Percentiles rank a stretch among this genome's conserved stretches.
phyloP scores from a whole-genome alignment of 805 yeast genomes.

The Candida insectorum region DNA sequence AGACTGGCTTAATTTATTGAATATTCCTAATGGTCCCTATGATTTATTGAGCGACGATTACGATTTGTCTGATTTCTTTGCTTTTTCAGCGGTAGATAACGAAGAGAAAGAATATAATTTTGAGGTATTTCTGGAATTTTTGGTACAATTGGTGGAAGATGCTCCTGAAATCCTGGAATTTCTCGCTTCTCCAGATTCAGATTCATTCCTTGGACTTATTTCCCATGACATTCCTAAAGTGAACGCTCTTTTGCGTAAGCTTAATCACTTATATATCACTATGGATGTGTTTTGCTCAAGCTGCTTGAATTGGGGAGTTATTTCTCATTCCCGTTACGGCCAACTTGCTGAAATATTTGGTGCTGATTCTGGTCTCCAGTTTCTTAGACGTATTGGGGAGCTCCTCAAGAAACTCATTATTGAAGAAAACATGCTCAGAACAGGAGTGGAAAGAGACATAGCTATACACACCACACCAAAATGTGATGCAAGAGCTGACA shows the following conservation, averaged over 20 bases:
- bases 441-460: slow-evolving; percentile 44
- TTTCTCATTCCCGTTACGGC: slow-evolving; percentile 44
- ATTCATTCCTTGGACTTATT: slow-evolving; percentile 36
- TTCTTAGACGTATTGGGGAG: slow-evolving; percentile 40
- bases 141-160: slow-evolving; percentile 25
- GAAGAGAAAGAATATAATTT: slow-evolving; percentile 48
- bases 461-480: slow-evolving; percentile 41
- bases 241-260: slow-evolving; percentile 28
- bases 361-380: slow-evolving; percentile 34
- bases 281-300: slow-evolving; percentile 36
- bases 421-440: slow-evolving; percentile 57
- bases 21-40: slow-evolving; percentile 54
- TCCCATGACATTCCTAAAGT: slow-evolving; percentile 23
- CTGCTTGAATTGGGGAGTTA: slow-evolving; percentile 50
- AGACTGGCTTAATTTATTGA: slow-evolving; percentile 47
- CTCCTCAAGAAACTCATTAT: slow-evolving; percentile 49
- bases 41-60: slow-evolving; percentile 55
- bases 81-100: slow-evolving; percentile 53
- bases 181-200: slow-evolving; percentile 26
- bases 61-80: slow-evolving; percentile 52
- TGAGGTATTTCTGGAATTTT: slow-evolving; percentile 30
- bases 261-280: slow-evolving; percentile 41
- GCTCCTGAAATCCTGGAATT: slow-evolving; percentile 23
- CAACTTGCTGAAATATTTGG: slow-evolving; percentile 42
- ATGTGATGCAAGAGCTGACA: slow-evolving; percentile 20